These are phyloP conservation scores for Pochonia chlamydosporia DNA, from an alignment of 2,329 filamentous ascomycete species.

Conservation along the genomic window DNA sequence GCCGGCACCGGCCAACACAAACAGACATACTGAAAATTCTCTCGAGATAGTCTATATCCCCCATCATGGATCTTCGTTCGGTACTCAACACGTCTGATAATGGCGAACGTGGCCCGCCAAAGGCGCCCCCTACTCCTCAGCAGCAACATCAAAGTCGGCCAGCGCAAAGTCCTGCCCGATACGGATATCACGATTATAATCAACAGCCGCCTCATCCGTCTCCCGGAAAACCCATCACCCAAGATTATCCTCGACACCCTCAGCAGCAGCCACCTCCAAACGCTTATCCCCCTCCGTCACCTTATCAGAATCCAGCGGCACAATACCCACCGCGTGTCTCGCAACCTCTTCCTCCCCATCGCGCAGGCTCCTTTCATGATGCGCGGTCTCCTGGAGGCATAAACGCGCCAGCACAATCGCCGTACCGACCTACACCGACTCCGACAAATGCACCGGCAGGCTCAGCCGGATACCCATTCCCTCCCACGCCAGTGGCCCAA, in stretches of 20 bases:
- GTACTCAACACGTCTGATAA: conserved; percentile 50
- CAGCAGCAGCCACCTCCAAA: conserved; percentile 25
- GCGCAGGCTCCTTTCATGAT: conserved; percentile 38
- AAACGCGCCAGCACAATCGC: conserved; percentile 30
- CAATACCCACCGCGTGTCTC: conserved; percentile 38
- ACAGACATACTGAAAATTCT: neutral
- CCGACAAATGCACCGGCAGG: conserved; percentile 32
- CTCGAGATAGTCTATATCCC: neutral
- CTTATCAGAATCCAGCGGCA: conserved; percentile 29
- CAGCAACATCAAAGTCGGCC: conserved; percentile 27
- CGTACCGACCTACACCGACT: conserved; percentile 45
- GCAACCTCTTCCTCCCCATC: conserved; percentile 33
- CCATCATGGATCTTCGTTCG: conserved; percentile 45
- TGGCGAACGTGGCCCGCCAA: conserved; percentile 31
- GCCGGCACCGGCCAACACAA: neutral
- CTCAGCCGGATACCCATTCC: conserved; percentile 45
- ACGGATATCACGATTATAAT: conserved; percentile 46
- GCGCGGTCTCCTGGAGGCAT: conserved; percentile 41
- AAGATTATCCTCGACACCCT: conserved; percentile 35
- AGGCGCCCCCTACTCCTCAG: conserved; percentile 24
- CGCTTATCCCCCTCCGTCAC: conserved; percentile 32
- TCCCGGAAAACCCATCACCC: conserved; percentile 37
- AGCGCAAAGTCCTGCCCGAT: conserved; percentile 35
- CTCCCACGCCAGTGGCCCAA: conserved; percentile 34
- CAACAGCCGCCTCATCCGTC: conserved; percentile 37